Percentiles rank a stretch among this genome's conserved stretches.
phyloP scores from a whole-genome alignment of 192 early-diverging fungal species.

The Endogone sp. region DNA sequence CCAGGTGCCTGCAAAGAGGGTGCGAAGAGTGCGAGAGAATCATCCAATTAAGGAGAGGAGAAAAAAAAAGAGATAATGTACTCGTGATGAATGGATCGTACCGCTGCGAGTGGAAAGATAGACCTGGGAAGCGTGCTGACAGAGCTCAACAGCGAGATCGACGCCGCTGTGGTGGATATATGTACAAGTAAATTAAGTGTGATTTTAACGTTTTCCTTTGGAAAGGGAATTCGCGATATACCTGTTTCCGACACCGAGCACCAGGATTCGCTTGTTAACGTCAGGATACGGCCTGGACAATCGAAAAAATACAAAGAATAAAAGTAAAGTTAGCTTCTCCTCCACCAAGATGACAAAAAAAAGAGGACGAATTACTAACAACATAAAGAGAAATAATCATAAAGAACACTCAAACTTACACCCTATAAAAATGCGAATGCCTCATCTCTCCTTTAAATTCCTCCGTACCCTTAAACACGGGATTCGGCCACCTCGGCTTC shows the following conservation, averaged over 20 bases:
- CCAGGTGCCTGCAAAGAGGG: constrained; percentile 23
- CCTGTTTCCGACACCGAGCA: constrained; percentile 55
- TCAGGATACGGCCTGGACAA: constrained; percentile 37
- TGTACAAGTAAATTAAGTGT: neutral
- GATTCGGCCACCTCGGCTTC: constrained; percentile 47
- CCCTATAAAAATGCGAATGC: constrained; percentile 55
- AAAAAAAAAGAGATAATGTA: too few relatives aligned
- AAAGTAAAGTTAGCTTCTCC: too few relatives aligned
- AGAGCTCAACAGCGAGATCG: constrained; percentile 55
- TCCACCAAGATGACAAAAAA: too few relatives aligned
- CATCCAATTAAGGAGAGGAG: too few relatives aligned
- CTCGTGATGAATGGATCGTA: constrained; percentile 17
- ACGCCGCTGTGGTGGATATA: constrained; percentile 30
- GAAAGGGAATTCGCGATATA: too few relatives aligned
- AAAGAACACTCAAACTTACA: constrained; percentile 29
- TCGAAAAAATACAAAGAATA: neutral
- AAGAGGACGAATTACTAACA: too few relatives aligned
- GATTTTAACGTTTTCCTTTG: neutral
- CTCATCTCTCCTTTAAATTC: constrained; percentile 43
- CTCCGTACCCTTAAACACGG: constrained; percentile 37
- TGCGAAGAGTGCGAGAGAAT: too few relatives aligned
- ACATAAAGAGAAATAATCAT: too few relatives aligned
- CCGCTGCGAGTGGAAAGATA: constrained; percentile 40
- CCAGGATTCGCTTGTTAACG: constrained; percentile 46
- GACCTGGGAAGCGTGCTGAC: constrained; percentile 45